These are phyloP conservation scores for Alternaria sp. DNA, from an alignment of 2,329 filamentous ascomycete species.

Conservation along the genomic window DNA sequence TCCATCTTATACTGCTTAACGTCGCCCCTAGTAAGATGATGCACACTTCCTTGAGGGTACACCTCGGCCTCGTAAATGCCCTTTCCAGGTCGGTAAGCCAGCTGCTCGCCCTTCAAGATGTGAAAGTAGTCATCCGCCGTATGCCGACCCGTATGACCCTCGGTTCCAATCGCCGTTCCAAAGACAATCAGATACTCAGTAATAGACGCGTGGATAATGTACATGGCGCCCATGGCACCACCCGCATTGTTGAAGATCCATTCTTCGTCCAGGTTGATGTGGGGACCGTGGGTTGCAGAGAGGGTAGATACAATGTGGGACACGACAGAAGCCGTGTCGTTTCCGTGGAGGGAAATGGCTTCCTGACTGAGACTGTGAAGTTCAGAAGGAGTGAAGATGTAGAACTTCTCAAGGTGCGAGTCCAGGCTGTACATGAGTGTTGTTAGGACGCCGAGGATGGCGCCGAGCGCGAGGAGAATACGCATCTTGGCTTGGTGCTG, in stretches of 20 bases:
- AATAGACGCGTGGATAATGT: conserved; percentile 85
- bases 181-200: conserved; percentile 65
- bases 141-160: conserved; percentile 87
- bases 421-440: conserved; percentile 41
- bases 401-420: conserved; percentile 59
- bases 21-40: conserved; percentile 74
- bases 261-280: conserved; percentile 77
- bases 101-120: conserved; percentile 81
- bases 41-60: conserved; percentile 73
- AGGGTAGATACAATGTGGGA: conserved; percentile 75
- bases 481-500: conserved; percentile 14
- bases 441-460: conserved; percentile 33
- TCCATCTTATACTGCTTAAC: conserved; percentile 88
- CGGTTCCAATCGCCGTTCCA: conserved; percentile 76
- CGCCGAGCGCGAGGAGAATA: conserved; percentile 30
- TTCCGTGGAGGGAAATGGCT: conserved; percentile 73
- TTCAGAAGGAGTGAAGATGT: conserved; percentile 75
- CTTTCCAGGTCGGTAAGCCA: conserved; percentile 70
- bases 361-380: conserved; percentile 73
- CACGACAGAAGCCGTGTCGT: conserved; percentile 76
- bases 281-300: conserved; percentile 41
- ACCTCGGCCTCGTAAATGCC: conserved; percentile 73
- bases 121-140: conserved; percentile 95
- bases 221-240: conserved; percentile 91
- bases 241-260: conserved; percentile 95